phyloP scores from a whole-genome alignment of 148 eudicot species.

The Bassia scoparia region DNA sequence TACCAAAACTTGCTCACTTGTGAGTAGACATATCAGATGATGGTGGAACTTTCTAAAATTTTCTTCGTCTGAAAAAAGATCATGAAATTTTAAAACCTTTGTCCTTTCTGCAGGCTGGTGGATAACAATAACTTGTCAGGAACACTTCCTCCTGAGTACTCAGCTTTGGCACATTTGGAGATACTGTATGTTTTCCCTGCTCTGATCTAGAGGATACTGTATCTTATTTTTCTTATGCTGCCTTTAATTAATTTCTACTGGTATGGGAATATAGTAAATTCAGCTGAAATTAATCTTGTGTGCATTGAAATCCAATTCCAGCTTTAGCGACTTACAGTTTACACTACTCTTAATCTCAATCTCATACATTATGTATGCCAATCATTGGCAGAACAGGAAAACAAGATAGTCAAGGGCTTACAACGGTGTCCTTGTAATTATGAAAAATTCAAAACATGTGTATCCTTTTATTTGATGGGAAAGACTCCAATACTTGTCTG shows the following conservation, averaged over 20 bases:
- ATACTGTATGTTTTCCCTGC: slow-evolving; percentile 57
- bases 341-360: neutral
- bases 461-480: neutral
- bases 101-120: slow-evolving; percentile 54
- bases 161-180: slow-evolving; percentile 39
- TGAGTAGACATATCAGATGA: slow-evolving; percentile 38
- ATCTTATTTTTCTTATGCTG: neutral
- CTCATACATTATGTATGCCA: neutral
- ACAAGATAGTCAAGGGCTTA: neutral
- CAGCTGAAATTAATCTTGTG: neutral
- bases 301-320: neutral
- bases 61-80: neutral
- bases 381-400: neutral
- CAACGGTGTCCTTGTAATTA: neutral
- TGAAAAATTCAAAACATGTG: neutral
- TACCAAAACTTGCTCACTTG: slow-evolving; percentile 69
- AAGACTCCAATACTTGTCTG: neutral
- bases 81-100: slow-evolving; percentile 5
- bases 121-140: slow-evolving; percentile 84
- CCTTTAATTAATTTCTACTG: neutral
- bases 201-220: slow-evolving; percentile 3
- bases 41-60: neutral
- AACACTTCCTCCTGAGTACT: slow-evolving; percentile 60
- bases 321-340: neutral
- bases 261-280: neutral